A percentile compares a stretch with the other conserved stretches of the same genome.
Evolutionary conservation across 805 yeast genomes (phyloP).

Genomic region (Nematodospora valgi): DNA sequence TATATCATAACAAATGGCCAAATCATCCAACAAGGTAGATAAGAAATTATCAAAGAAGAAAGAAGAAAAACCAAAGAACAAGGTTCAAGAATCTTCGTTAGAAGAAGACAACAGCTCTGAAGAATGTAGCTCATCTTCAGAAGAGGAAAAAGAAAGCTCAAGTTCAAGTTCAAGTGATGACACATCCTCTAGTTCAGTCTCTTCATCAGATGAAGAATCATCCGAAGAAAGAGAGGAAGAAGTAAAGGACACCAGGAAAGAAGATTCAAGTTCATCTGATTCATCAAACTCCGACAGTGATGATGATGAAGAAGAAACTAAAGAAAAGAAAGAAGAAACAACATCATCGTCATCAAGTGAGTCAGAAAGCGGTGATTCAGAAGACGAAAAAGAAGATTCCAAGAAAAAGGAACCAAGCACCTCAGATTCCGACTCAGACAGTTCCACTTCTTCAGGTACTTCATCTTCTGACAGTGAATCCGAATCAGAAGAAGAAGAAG

Average conservation of each 20-base stretch:
- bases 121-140: constrained; percentile 21
- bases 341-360: constrained; percentile 15
- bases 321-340: constrained; percentile 1
- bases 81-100: constrained; percentile 10
- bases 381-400: constrained; percentile 26
- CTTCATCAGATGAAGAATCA: constrained; percentile 6
- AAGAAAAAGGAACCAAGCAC: constrained; percentile 18
- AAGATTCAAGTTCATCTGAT: constrained; percentile 17
- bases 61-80: constrained; percentile 12
- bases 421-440: constrained; percentile 22
- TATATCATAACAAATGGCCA: constrained; percentile 33
- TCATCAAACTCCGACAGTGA: constrained; percentile 25
- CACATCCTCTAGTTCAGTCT: constrained; percentile 18
- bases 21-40: constrained; percentile 27
- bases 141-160: constrained; percentile 17
- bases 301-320: constrained; percentile 12
- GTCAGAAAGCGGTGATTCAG: constrained; percentile 11
- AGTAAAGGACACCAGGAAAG: too few relatives aligned
- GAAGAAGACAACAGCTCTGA: constrained; percentile 19
- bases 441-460: constrained; percentile 12
- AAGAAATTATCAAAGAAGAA: constrained; percentile 16
- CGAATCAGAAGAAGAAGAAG: constrained; percentile 25
- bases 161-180: constrained; percentile 11
- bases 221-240: background rate
- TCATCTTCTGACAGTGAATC: constrained; percentile 31